Conservation (phyloP, 768 basidiomycete genomes). For the Lepiota subincarnata region DNA sequence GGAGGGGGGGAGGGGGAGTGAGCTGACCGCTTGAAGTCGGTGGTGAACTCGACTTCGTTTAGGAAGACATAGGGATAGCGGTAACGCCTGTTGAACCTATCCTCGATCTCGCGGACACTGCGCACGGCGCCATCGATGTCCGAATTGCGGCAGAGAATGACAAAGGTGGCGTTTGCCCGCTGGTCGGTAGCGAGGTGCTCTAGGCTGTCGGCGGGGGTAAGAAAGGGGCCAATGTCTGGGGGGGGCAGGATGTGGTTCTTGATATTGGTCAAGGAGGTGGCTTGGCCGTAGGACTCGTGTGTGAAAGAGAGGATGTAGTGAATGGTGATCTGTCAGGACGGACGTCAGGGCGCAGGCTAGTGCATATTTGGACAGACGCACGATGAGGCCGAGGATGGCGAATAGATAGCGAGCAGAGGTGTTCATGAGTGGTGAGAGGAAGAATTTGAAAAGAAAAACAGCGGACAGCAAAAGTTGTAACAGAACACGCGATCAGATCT, state of each 20-base stretch:
- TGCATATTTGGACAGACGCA: slow-evolving; percentile 16
- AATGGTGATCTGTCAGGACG: slow-evolving; percentile 17
- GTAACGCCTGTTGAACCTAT: slow-evolving; percentile 74
- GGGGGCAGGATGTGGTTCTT: slow-evolving; percentile 18
- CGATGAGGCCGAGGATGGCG: slow-evolving; percentile 28
- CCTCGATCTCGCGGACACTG: slow-evolving; percentile 75
- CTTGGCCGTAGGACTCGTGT: slow-evolving; percentile 45
- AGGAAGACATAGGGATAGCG: slow-evolving; percentile 84
- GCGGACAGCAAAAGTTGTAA: neutral
- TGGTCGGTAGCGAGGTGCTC: slow-evolving; percentile 16
- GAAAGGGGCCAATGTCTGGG: neutral
- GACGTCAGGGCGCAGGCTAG: slow-evolving; percentile 11
- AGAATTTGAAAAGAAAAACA: neutral
- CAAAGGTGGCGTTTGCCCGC: slow-evolving; percentile 39
- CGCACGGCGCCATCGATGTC: slow-evolving; percentile 60
- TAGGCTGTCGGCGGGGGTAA: neutral
- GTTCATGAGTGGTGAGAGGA: slow-evolving; percentile 22
- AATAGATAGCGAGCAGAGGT: slow-evolving; percentile 30
- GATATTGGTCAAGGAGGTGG: slow-evolving; percentile 37
- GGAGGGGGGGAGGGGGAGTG: neutral
- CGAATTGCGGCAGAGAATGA: slow-evolving; percentile 60
- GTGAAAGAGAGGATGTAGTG: slow-evolving; percentile 52
- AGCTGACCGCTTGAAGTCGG: slow-evolving; percentile 65
- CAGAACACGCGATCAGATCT: neutral
- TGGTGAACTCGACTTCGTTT: slow-evolving; percentile 76